A percentile compares a stretch with the other conserved stretches of the same genome.
phyloP scores from a whole-genome alignment of 2,329 filamentous ascomycete genomes.

The Penicillium glabrum region DNA sequence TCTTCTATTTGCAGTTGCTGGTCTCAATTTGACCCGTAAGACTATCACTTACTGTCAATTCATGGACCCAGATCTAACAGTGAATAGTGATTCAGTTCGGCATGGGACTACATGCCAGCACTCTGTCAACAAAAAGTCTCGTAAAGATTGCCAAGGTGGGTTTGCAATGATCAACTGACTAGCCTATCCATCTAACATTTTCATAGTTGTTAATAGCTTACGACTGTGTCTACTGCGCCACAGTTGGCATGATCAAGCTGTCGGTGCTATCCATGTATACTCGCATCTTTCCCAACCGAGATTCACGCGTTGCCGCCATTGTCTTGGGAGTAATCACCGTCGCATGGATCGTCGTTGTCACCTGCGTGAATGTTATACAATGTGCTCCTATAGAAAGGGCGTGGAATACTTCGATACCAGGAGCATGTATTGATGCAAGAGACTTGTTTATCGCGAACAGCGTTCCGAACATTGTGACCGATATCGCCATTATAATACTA shows the following conservation, averaged over 20 bases:
- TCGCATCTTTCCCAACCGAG: constrained; percentile 51
- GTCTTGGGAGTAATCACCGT: constrained; percentile 46
- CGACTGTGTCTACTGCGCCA: constrained; percentile 39
- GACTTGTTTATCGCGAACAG: constrained; percentile 54
- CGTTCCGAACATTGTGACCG: constrained; percentile 35
- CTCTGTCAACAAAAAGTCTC: neutral
- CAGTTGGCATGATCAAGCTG: constrained; percentile 52
- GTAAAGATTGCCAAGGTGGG: constrained; percentile 11
- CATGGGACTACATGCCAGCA: constrained; percentile 9
- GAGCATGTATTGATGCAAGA: constrained; percentile 52
- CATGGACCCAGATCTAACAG: neutral
- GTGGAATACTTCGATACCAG: constrained; percentile 49
- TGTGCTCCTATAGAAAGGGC: constrained; percentile 53
- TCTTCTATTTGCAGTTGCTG: constrained; percentile 5
- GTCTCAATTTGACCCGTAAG: constrained; percentile 6
- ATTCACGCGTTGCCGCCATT: constrained; percentile 46
- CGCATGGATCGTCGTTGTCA: constrained; percentile 50
- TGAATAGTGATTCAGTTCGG: constrained; percentile 12
- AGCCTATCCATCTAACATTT: neutral
- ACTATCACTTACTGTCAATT: neutral
- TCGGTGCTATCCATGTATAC: constrained; percentile 55
- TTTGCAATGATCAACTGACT: neutral
- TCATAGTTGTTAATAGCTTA: constrained; percentile 47
- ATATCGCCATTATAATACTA: constrained; percentile 26
- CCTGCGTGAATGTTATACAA: constrained; percentile 54